phyloP scores from a whole-genome alignment of 768 basidiomycete species.

The Mycena olivaceomarginata region DNA sequence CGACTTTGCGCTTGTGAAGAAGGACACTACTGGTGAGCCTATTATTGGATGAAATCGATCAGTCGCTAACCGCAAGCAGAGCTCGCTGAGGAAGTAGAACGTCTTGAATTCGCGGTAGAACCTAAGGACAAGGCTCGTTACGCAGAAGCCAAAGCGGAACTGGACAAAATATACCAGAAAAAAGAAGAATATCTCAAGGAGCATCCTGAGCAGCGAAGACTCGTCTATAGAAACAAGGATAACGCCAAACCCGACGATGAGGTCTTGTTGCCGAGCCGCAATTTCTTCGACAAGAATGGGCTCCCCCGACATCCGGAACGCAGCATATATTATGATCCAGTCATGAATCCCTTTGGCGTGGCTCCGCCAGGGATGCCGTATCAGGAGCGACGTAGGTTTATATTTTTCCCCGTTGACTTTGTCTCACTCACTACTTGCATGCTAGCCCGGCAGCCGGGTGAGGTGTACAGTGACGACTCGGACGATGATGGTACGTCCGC shows the following conservation, averaged over 20 bases:
- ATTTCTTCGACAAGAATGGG: slow-evolving; percentile 88
- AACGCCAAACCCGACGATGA: slow-evolving; percentile 65
- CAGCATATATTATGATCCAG: slow-evolving; percentile 93
- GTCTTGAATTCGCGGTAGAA: slow-evolving; percentile 71
- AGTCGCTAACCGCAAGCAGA: slow-evolving; percentile 63
- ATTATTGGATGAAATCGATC: background rate
- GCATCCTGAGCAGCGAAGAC: slow-evolving; percentile 93
- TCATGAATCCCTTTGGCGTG: slow-evolving; percentile 95
- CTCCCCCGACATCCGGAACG: slow-evolving; percentile 93
- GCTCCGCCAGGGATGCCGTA: slow-evolving; percentile 99
- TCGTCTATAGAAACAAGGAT: slow-evolving; percentile 81
- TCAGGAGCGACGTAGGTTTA: slow-evolving; percentile 83
- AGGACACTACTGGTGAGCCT: slow-evolving; percentile 87
- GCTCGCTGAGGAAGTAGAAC: slow-evolving; percentile 87
- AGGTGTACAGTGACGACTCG: slow-evolving; percentile 74
- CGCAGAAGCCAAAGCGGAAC: slow-evolving; percentile 82
- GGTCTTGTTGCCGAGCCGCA: slow-evolving; percentile 69
- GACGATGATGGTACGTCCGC: slow-evolving; percentile 65
- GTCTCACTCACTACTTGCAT: background rate
- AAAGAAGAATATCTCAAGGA: slow-evolving; percentile 95
- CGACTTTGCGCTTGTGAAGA: slow-evolving; percentile 95
- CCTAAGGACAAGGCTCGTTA: slow-evolving; percentile 80
- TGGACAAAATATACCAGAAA: slow-evolving; percentile 87
- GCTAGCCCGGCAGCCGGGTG: slow-evolving; percentile 77
- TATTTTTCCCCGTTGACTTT: slow-evolving; percentile 7